These are phyloP conservation scores for Guillardia theta DNA, from an alignment of 78 protist genomes.

Conservation along the genomic window DNA sequence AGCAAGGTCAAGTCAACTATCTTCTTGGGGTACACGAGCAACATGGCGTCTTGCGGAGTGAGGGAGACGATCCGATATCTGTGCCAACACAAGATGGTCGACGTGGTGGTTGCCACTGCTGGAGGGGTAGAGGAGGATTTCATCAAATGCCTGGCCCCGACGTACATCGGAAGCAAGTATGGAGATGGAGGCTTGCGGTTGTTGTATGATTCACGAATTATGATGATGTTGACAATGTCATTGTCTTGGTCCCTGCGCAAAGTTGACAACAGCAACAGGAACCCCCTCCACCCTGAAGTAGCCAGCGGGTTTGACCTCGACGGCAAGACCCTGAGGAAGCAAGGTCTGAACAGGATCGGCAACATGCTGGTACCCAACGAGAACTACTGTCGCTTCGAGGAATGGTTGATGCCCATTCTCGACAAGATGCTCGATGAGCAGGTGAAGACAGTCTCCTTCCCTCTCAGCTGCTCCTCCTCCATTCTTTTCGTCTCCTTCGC, in stretches of 20 bases:
- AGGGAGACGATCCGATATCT: slow-evolving; percentile 91
- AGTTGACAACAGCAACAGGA: neutral
- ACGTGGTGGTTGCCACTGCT: slow-evolving; percentile 93
- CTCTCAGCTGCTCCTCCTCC: neutral
- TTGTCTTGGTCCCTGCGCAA: neutral
- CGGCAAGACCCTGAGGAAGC: neutral
- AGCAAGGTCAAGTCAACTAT: slow-evolving; percentile 45
- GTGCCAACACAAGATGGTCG: slow-evolving; percentile 75
- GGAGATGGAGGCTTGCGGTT: too few relatives aligned
- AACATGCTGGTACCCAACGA: slow-evolving; percentile 98
- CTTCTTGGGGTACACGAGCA: slow-evolving; percentile 94
- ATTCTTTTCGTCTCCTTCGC: neutral
- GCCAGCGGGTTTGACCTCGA: neutral
- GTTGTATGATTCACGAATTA: too few relatives aligned
- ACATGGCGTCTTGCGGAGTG: slow-evolving; percentile 93
- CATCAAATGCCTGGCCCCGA: slow-evolving; percentile 96
- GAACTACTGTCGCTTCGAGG: slow-evolving; percentile 87
- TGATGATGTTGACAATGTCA: too few relatives aligned
- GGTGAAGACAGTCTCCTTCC: neutral
- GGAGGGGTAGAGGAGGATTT: slow-evolving; percentile 99
- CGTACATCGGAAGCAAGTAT: slow-evolving; percentile 52
- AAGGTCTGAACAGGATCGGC: slow-evolving; percentile 96
- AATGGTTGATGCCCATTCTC: slow-evolving; percentile 96
- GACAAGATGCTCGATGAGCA: slow-evolving; percentile 50
- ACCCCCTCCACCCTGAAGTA: neutral